Base-by-base conservation (phyloP, 78 protist species). In the Planoprotostelium fungivorum region DNA sequence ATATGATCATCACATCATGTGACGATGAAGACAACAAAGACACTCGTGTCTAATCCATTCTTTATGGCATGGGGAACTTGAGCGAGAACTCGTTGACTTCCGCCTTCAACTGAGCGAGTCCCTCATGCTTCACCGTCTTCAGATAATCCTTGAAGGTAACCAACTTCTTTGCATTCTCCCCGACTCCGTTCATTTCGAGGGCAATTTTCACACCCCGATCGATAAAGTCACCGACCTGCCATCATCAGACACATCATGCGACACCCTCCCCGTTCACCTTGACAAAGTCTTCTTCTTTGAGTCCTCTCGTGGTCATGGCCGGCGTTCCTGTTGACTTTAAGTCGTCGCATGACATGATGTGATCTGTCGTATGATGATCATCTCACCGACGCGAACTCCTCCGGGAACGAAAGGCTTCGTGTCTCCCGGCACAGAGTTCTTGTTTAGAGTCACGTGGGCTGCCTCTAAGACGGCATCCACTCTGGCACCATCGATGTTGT, bases 361-460 rank as follows among this genome's bases (percentile, higher is more conserved):
- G 29, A 93, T 63, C 31, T 89, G 88, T 0, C 89, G 87, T 88
- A 73, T 29, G 73, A 51, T 25, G 16, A 25, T 51, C 16, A 5
- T 25, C 73, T 51, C 38, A 37, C 98, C 95, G 38, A 98, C 38
- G 88, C 99, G 98, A 25, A 99, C 92, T 51, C 99, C 99, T 36
- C 99, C 98, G 29, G 99, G 99, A 29, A 89, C 88, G 38, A 98
- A 29, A 0, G 99, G 99, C 1, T 89, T 83, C 86, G 87, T 89
- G 95, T 99, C 99, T 73, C 99, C 99, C 35, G 87, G 96, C 83
- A 98, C 97, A 0, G 98, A 39, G 94, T 99, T 99, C 97, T 99
- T 99, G 98, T 99, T 99, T 85, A 97, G 90, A 63, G 99, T 96
- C 94, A 99, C 96, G 88, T 85, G 51, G 35, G 92, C 94, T 84